These are phyloP conservation scores for Ogataea paradorogensis DNA, from an alignment of 805 yeast species.

Conservation along the genomic window DNA sequence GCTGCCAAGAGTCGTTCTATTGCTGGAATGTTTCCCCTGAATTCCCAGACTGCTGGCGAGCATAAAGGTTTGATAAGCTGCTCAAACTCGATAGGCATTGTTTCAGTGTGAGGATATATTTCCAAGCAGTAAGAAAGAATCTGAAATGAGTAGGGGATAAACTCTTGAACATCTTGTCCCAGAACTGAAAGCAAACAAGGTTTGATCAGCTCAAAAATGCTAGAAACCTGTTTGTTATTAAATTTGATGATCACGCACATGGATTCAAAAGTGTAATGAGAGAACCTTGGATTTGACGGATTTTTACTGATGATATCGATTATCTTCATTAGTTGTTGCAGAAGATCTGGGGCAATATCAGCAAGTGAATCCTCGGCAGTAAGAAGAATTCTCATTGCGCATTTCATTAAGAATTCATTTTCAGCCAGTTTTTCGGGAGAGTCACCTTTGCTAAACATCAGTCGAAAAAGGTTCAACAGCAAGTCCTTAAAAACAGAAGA, in stretches of 20 bases:
- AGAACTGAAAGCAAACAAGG: conserved; percentile 67
- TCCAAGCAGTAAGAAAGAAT: conserved; percentile 78
- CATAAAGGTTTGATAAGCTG: conserved; percentile 76
- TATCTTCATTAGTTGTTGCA: conserved; percentile 67
- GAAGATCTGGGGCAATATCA: conserved; percentile 42
- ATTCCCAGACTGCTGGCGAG: conserved; percentile 93
- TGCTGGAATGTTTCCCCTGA: conserved; percentile 90
- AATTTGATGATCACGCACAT: conserved; percentile 71
- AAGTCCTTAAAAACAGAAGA: conserved; percentile 57
- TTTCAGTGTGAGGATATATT: conserved; percentile 42
- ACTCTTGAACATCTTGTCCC: conserved; percentile 87
- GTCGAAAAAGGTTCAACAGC: conserved; percentile 60
- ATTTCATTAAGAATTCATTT: conserved; percentile 88
- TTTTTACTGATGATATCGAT: conserved; percentile 72
- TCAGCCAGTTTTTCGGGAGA: conserved; percentile 92
- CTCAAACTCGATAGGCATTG: conserved; percentile 63
- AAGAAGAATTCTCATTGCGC: conserved; percentile 76
- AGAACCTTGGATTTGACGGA: conserved; percentile 93
- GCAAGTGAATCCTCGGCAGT: conserved; percentile 67
- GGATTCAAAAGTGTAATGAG: conserved; percentile 88
- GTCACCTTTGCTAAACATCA: conserved; percentile 55
- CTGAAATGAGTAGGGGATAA: conserved; percentile 90
- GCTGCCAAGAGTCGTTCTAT: conserved; percentile 75
- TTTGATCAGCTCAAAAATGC: conserved; percentile 51
- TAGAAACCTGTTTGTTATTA: conserved; percentile 33